A percentile compares a stretch with the other conserved stretches of the same genome.
Evolutionary conservation across 345 rosid species (phyloP).

Genomic region (Brassica carinata): DNA sequence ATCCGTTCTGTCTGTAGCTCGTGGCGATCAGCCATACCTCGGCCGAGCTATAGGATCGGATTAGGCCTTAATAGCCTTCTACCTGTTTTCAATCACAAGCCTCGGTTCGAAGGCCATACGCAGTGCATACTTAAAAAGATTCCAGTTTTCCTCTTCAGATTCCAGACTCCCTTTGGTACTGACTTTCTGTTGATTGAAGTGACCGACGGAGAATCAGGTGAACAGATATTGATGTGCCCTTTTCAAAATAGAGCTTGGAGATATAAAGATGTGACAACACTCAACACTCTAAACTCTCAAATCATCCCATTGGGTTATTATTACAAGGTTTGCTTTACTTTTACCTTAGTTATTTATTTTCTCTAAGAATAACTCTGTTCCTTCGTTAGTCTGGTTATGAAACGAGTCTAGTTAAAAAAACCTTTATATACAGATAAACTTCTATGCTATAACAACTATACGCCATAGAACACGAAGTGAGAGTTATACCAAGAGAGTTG

Average conservation of each 20-base stretch:
- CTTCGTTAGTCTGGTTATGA: neutral
- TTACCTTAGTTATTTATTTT: neutral
- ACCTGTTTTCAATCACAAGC: neutral
- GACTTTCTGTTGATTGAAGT: neutral
- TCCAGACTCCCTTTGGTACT: conserved; percentile 10
- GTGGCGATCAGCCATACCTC: neutral
- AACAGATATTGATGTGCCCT: neutral
- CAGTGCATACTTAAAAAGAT: neutral
- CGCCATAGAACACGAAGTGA: neutral
- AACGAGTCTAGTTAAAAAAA: neutral
- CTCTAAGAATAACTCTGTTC: neutral
- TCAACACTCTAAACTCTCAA: conserved; percentile 5
- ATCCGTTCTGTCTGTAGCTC: conserved; percentile 10
- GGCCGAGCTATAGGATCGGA: neutral
- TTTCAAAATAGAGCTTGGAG: neutral
- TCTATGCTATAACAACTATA: neutral
- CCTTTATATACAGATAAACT: conserved; percentile 9
- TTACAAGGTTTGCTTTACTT: conserved; percentile 1
- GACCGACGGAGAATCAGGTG: neutral
- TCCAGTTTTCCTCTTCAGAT: neutral
- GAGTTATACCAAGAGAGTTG: neutral
- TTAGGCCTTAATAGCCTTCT: neutral
- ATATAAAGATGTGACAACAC: neutral
- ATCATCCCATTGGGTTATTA: neutral
- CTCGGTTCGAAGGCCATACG: neutral